Conservation (phyloP, 129 eudicot species). For the Rutidosis leptorrhynchoides region DNA sequence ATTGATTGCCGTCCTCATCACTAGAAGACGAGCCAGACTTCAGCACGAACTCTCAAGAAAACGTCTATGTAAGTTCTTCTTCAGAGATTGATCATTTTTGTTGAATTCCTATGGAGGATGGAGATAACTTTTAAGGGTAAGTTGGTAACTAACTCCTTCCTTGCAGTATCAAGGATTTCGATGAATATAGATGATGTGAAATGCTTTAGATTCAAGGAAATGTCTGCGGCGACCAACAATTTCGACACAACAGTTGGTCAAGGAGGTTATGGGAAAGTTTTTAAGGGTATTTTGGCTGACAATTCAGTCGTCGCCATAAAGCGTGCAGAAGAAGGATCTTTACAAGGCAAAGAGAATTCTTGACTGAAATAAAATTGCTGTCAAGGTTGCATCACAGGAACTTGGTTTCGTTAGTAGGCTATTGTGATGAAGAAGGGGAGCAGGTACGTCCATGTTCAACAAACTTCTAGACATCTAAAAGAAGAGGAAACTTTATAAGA, state of each 20-base stretch:
- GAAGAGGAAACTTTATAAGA: too few species aligned
- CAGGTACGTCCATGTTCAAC: too few species aligned
- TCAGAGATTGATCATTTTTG: too few species aligned
- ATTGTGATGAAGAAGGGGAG: conserved; percentile 75
- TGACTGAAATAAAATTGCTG: conserved; percentile 68
- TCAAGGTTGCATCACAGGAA: conserved; percentile 79
- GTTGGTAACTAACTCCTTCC: too few species aligned
- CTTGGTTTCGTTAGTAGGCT: conserved; percentile 69
- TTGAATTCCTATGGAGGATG: too few species aligned
- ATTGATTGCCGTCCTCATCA: too few species aligned
- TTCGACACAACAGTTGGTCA: conserved; percentile 59
- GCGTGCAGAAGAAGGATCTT: conserved; percentile 78
- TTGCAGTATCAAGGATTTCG: conserved; percentile 52
- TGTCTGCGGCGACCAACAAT: conserved; percentile 55
- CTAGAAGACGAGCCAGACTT: too few species aligned
- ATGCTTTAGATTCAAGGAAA: conserved; percentile 54
- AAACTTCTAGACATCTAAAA: too few species aligned
- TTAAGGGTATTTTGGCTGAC: conserved; percentile 56
- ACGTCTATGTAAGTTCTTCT: too few species aligned
- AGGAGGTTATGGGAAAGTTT: conserved; percentile 85
- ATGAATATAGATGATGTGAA: conserved; percentile 71
- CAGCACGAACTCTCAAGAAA: too few species aligned
- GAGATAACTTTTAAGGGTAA: too few species aligned
- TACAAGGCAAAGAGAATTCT: conserved; percentile 83
- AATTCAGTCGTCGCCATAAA: conserved; percentile 75